Percentiles rank a stretch among this genome's conserved stretches.
Evolutionary conservation across 1,284 basidiomycete genomes (phyloP).

Genomic region (Cutaneotrichosporon cavernicola): DNA sequence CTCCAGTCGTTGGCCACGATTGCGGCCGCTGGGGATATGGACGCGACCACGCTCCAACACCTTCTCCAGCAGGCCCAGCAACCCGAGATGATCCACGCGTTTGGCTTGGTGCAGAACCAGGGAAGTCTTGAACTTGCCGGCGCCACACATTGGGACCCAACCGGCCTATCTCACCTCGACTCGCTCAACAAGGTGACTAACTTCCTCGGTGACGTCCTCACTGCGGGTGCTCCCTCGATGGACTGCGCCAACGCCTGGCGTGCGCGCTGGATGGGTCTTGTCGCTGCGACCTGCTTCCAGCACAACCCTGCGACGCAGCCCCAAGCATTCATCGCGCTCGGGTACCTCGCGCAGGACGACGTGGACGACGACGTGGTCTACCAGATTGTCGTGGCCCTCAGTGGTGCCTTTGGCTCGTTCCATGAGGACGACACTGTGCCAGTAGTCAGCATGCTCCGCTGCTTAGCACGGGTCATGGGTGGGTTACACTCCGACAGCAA

Average conservation of each 20-base stretch:
- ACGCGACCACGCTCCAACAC: slow-evolving; percentile 41
- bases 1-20: slow-evolving; percentile 63
- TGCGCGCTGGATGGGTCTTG: slow-evolving; percentile 86
- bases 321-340: slow-evolving; percentile 81
- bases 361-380: slow-evolving; percentile 59
- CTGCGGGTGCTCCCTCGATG: slow-evolving; percentile 60
- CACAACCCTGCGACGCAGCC: slow-evolving; percentile 85
- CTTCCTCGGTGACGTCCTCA: slow-evolving; percentile 66
- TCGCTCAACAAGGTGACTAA: slow-evolving; percentile 66
- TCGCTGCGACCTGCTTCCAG: slow-evolving; percentile 91
- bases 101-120: slow-evolving; percentile 61
- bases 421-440: slow-evolving; percentile 50
- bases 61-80: slow-evolving; percentile 65
- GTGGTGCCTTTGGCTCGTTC: slow-evolving; percentile 56
- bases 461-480: slow-evolving; percentile 72
- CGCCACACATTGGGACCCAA: slow-evolving; percentile 50
- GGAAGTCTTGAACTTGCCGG: slow-evolving; percentile 29
- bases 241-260: slow-evolving; percentile 88
- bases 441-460: slow-evolving; percentile 80
- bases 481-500: slow-evolving; percentile 67
- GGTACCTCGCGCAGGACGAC: slow-evolving; percentile 71
- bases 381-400: slow-evolving; percentile 51
- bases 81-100: slow-evolving; percentile 64
- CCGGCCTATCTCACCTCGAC: slow-evolving; percentile 65
- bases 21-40: slow-evolving; percentile 39